A percentile compares a stretch with the other conserved stretches of the same genome.
phyloP scores from a whole-genome alignment of 352 stramenopile genomes.

The Phytophthora tubulina region DNA sequence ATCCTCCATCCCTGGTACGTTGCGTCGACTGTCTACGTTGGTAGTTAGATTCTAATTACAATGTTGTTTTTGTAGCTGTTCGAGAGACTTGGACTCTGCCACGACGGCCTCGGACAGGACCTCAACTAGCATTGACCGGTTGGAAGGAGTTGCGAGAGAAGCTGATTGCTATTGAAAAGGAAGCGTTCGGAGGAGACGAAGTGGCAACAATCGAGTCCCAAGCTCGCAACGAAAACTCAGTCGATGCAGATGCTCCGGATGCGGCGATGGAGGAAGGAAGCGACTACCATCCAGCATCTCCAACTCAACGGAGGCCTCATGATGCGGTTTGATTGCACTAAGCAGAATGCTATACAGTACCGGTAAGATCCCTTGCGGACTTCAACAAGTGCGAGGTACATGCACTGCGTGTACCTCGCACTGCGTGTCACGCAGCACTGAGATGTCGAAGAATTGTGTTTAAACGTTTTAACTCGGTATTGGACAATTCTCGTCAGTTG shows the following conservation, averaged over 20 bases:
- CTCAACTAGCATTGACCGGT: conserved; percentile 47
- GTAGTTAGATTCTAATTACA: background rate
- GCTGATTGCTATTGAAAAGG: conserved; percentile 50
- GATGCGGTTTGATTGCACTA: conserved; percentile 11
- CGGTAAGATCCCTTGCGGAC: background rate
- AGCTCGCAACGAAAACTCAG: conserved; percentile 5
- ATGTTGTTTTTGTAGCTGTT: conserved; percentile 13
- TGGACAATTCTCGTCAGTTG: background rate
- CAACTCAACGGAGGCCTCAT: conserved; percentile 21
- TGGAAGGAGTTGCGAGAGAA: conserved; percentile 67
- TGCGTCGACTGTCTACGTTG: background rate
- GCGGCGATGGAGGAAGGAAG: conserved; percentile 49
- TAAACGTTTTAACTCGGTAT: conserved; percentile 6
- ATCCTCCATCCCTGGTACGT: conserved; percentile 25
- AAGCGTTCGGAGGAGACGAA: conserved; percentile 14
- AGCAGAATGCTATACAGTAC: conserved; percentile 1
- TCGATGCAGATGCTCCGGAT: conserved; percentile 6
- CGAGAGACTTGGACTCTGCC: conserved; percentile 30
- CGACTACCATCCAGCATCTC: conserved; percentile 44
- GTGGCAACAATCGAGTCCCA: background rate
- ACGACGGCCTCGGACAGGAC: conserved; percentile 29
- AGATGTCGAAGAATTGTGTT: background rate
- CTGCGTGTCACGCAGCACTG: background rate
- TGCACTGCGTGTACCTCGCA: too few species aligned
- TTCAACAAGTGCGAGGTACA: background rate